Conservation (phyloP, 2,329 filamentous ascomycete genomes). For the Thelonectria blattea region DNA sequence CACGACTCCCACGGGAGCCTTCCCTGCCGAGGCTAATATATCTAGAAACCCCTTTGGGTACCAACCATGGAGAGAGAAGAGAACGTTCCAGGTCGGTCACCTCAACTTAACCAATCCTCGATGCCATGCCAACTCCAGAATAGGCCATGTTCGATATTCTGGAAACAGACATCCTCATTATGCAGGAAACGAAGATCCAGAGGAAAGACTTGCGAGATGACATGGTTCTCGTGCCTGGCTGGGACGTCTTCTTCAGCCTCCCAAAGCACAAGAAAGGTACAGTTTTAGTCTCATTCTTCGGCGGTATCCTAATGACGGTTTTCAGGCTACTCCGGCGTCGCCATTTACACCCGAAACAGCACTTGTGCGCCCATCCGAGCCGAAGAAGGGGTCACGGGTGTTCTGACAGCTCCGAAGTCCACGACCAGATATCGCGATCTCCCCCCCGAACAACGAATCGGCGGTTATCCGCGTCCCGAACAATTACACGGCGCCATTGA, state of each 20-base stretch:
- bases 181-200: conserved; percentile 97
- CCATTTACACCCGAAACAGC: conserved; percentile 89
- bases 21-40: neutral
- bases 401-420: conserved; percentile 76
- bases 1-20: neutral
- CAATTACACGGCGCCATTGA: conserved; percentile 73
- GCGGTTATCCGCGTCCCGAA: conserved; percentile 77
- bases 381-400: conserved; percentile 91
- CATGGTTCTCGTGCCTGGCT: conserved; percentile 92
- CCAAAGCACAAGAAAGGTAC: conserved; percentile 91
- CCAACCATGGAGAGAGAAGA: conserved; percentile 77
- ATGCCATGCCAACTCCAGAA: neutral
- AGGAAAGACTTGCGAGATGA: conserved; percentile 90
- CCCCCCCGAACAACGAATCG: conserved; percentile 76
- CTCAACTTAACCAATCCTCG: neutral
- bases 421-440: conserved; percentile 76
- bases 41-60: conserved; percentile 83
- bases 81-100: conserved; percentile 68
- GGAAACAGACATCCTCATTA: conserved; percentile 89
- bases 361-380: conserved; percentile 86
- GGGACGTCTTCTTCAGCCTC: conserved; percentile 95
- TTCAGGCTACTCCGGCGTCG: conserved; percentile 91
- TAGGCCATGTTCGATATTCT: conserved; percentile 93
- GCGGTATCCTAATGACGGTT: neutral
- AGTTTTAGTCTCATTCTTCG: neutral